Base-by-base conservation (phyloP, 2,329 filamentous ascomycete genomes). In the Colletotrichum sp. region DNA sequence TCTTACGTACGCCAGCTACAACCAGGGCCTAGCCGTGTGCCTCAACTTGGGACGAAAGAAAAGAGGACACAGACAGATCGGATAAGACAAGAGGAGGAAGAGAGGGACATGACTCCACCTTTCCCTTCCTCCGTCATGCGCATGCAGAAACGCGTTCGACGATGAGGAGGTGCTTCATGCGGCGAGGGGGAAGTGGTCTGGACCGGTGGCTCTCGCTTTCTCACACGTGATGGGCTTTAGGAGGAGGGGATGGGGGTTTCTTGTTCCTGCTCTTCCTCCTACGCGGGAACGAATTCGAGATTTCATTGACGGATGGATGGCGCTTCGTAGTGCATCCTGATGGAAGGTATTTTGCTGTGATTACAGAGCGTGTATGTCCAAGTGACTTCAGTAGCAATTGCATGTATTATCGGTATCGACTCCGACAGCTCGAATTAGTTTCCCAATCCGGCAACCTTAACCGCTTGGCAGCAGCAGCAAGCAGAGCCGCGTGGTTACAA, bases 141-240 rank as follows among this genome's bases (percentile, higher is more conserved):
- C 64, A 73, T 73, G 65, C 70, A 73, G 73, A 59, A 64, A 59
- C 70, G 59, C 70, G 70, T 68, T 76, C 57, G 64, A 76, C 73
- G 57, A 73, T 59, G 64, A 69, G 57, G 69, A 65, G 57, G 70
- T 76, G 44, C 70, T 76, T 76, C 64, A 76, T 76, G 73, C 73
- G 59, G 30, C 7, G 55, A 44, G 34, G 39, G 49, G 22, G 11
- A 22, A 29, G 67, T 13, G 36, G 67, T 57, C 73, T 76, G 64
- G 73, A 76, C 73, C 73, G 73, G 27, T 69, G 73, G 69, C 69
- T 69, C 63, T 57, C 34, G 64, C 57, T 65, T 69, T 76, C 64
- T 73, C 64, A 66, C 63, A 57, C 69, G 39, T 59, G 69, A 55
- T 49, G 55, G 49, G 66, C 32, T 61, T 30, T 30, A 55, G 25